Percentiles rank a stretch among this genome's conserved stretches.
These are phyloP conservation scores for Begonia loranthoides DNA, from an alignment of 306 rosid species.

Conservation along the genomic window DNA sequence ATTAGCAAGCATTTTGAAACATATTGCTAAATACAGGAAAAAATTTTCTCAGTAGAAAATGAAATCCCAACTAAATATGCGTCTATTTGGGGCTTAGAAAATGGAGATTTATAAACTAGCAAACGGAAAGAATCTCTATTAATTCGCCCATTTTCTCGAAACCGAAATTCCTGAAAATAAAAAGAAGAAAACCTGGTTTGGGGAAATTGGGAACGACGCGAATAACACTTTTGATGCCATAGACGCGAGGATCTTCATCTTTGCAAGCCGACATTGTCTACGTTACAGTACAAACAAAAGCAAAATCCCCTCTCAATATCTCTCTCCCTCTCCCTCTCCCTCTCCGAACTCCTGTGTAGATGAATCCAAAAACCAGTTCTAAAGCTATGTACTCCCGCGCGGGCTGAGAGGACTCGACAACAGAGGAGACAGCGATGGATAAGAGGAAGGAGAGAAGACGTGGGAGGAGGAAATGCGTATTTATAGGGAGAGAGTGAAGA, in stretches of 20 bases:
- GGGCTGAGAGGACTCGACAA: not conserved
- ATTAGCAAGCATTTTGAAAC: not conserved
- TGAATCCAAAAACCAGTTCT: not conserved
- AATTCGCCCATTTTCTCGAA: conserved; percentile 1
- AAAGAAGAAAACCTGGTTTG: conserved; percentile 42
- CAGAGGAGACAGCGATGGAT: conserved; percentile 6
- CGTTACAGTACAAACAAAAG: not conserved
- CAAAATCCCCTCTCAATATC: conserved; percentile 3
- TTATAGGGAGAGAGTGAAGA: not conserved
- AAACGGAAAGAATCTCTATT: not conserved
- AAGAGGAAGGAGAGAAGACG: conserved; percentile 3
- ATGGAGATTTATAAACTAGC: no score
- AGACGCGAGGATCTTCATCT: conserved; percentile 77
- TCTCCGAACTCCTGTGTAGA: not conserved
- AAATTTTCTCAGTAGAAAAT: no score
- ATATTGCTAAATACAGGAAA: not conserved
- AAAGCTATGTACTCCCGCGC: not conserved
- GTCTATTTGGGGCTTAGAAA: no score
- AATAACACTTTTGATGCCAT: conserved; percentile 78
- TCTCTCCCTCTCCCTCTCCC: not conserved
- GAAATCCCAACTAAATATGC: no score
- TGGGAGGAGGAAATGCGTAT: not conserved
- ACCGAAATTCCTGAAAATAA: not conserved
- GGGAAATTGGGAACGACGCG: conserved; percentile 98
- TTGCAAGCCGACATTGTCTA: conserved; percentile 64